Evolutionary conservation across 148 eudicot genomes (phyloP).

Genomic region (Silene latifolia): DNA sequence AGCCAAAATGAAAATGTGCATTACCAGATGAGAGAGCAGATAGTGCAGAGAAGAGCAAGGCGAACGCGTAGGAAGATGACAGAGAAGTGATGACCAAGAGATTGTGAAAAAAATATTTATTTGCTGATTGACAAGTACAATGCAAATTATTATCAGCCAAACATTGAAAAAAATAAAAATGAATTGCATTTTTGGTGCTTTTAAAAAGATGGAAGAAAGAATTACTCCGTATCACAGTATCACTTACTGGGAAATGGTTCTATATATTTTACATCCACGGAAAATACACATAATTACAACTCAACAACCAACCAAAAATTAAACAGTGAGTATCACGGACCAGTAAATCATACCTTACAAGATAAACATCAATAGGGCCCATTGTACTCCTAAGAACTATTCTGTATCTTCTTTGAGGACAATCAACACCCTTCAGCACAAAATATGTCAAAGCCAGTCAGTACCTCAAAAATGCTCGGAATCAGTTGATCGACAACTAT

Average conservation of each 20-base stretch:
- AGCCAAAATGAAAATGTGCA: not conserved
- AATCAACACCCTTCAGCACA: conserved; percentile 64
- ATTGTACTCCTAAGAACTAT: conserved; percentile 91
- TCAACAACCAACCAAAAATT: not conserved
- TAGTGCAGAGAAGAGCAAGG: not conserved
- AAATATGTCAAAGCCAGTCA: conserved; percentile 12
- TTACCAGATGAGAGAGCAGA: not conserved
- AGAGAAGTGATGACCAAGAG: not conserved
- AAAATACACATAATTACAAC: not conserved
- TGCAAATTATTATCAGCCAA: no score
- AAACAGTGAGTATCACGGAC: not conserved
- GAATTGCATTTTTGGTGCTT: no score
- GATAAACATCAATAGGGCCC: conserved; percentile 98
- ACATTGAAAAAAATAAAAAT: no score
- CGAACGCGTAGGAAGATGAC: not conserved
- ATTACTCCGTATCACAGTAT: not conserved
- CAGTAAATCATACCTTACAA: conserved; percentile 66
- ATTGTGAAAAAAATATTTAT: not conserved
- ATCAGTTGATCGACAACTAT: conserved; percentile 5
- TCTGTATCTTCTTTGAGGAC: conserved; percentile 88
- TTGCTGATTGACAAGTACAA: not conserved
- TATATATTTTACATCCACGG: no score
- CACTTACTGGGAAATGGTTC: not conserved
- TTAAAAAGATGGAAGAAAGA: not conserved
- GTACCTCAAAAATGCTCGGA: conserved; percentile 4